Evolutionary conservation across 192 early-diverging fungal species (phyloP).

Genomic region (Geranomyces michiganensis): DNA sequence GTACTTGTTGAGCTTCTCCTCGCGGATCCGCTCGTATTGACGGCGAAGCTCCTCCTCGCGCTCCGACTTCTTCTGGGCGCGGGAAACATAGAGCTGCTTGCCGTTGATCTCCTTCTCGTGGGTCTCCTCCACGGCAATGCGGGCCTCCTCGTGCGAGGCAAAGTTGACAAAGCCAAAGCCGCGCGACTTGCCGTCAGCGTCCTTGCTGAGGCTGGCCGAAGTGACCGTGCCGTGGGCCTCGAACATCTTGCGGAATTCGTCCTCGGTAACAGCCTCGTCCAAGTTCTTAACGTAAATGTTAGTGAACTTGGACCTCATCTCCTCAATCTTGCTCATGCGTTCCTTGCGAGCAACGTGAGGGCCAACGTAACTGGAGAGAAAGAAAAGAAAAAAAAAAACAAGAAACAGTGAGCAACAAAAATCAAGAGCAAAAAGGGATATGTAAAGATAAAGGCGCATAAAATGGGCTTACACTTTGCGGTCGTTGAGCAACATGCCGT

Average conservation of each 20-base stretch:
- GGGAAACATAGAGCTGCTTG: conserved; percentile 91
- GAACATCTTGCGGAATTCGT: conserved; percentile 80
- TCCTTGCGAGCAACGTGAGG: conserved; percentile 91
- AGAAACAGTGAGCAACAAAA: not conserved
- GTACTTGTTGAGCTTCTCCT: conserved; percentile 97
- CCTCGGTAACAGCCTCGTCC: conserved; percentile 76
- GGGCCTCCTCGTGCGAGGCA: conserved; percentile 85
- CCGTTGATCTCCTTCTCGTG: conserved; percentile 91
- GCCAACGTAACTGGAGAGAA: conserved; percentile 72
- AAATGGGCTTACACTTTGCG: conserved; percentile 83
- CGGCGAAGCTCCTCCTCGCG: conserved; percentile 93
- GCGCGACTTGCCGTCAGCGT: conserved; percentile 83
- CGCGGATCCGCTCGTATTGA: conserved; percentile 93
- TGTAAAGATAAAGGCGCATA: not conserved
- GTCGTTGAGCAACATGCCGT: conserved; percentile 99
- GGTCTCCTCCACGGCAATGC: conserved; percentile 85
- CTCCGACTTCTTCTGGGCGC: conserved; percentile 99
- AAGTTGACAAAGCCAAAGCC: conserved; percentile 99
- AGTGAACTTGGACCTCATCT: conserved; percentile 89
- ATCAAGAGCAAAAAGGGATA: not conserved
- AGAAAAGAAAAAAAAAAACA: conserved; percentile 18
- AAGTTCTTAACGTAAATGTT: conserved; percentile 99
- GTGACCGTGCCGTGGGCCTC: conserved; percentile 78
- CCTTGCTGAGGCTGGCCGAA: conserved; percentile 73
- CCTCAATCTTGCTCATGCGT: conserved; percentile 87